phyloP scores from a whole-genome alignment of 202 grass and related monocot species.

The Brachypodium distachyon region DNA sequence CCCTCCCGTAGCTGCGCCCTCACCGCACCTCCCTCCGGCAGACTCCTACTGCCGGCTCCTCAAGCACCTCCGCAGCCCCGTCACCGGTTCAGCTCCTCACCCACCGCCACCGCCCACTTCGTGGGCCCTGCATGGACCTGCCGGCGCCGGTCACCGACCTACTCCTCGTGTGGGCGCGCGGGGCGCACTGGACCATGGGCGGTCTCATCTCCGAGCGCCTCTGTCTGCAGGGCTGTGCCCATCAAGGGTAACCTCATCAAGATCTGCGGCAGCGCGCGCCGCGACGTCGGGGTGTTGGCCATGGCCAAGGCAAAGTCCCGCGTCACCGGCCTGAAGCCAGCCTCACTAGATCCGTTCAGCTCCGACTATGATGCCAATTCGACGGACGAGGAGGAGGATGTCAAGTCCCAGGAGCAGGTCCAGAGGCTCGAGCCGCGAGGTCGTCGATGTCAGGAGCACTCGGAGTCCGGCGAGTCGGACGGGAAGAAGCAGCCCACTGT shows the following conservation, averaged over 20 bases:
- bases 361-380: conserved; percentile 8
- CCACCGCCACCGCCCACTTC: no score
- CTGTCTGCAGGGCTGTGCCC: conserved; percentile 70
- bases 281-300: not conserved
- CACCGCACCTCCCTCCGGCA: no score
- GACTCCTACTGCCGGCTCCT: no score
- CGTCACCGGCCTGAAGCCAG: conserved; percentile 18
- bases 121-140: no score
- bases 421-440: not conserved
- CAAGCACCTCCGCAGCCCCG: no score
- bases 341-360: conserved; percentile 13
- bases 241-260: conserved; percentile 68
- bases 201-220: conserved; percentile 49
- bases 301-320: not conserved
- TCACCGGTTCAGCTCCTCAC: no score
- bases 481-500: not conserved
- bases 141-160: conserved; percentile 56
- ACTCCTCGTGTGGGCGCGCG: conserved; percentile 52
- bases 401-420: conserved; percentile 1
- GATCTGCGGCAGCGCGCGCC: conserved; percentile 35
- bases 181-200: conserved; percentile 93
- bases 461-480: not conserved
- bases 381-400: conserved; percentile 29
- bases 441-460: not conserved
- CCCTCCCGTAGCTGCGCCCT: no score